Evolutionary conservation across 495 filamentous ascomycete genomes (phyloP), one percentile per base, ranked within the genome.

Genomic region (Xylona heveae): DNA sequence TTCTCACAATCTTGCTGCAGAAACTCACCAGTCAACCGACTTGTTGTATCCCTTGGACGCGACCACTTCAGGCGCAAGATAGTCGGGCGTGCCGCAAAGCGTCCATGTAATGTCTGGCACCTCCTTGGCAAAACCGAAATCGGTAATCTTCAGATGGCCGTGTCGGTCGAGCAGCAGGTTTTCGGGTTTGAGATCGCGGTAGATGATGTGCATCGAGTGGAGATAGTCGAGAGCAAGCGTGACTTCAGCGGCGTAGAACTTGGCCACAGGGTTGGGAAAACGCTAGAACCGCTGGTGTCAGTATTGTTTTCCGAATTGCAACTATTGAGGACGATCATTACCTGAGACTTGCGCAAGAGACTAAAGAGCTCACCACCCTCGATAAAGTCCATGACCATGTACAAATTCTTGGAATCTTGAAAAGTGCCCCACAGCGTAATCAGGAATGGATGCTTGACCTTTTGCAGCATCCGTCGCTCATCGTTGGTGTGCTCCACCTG

Each of bases 371-470:
- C 90, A 35, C 88, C 88, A 42, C 88, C 88, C 53, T 97, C 90
- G n/a, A 97, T 80, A 58, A 97, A 97, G 46, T 95, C 88, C 88
- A 97, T 95, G 41, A 97, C 88, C 88, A 97, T 95, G 61, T 97
- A 97, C 14, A 97, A 57, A 48, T 97, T 95, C 50, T 72, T 75
- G 13, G 78, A 64, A 42, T 95, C 90, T 50, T 95, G 83, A 51
- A 93, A 97, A 12, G 88, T 97, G 21, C 90, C 90, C 90, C 90
- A 95, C 28, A 97, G 54, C 2, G 90, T 95, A 45, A 97, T 84
- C 29, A 97, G 61, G 57, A 97, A 97, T 1, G 88, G 84, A 57
- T 97, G 84, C 47, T 91, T 84, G 36, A 93, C 84, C 42, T 84
- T 76, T 42, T 78, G 78, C 36, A 97, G 55, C 90, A 97, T 95